Conservation (phyloP, 2,329 filamentous ascomycete species). For the Botrytis hyacinthi region DNA sequence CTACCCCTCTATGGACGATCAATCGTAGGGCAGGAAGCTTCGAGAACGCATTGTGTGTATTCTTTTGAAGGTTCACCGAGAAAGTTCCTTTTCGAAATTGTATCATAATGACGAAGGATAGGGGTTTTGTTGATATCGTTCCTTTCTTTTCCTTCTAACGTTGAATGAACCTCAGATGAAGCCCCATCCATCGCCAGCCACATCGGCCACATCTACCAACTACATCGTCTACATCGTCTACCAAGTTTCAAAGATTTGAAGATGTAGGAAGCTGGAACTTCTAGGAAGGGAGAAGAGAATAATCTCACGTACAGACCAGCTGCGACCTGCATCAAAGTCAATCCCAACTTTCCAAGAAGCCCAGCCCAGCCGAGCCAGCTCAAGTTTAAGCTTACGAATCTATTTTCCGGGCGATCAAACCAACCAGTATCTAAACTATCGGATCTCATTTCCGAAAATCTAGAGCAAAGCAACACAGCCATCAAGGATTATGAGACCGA, state of each 20-base stretch:
- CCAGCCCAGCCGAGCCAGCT: neutral
- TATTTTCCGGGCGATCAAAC: slow-evolving; percentile 15
- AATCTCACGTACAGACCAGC: neutral
- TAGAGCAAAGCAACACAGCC: neutral
- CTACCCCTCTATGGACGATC: slow-evolving; percentile 7
- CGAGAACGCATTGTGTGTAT: neutral
- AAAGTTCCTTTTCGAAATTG: neutral
- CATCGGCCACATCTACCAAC: neutral
- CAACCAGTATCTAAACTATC: neutral
- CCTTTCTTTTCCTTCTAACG: neutral
- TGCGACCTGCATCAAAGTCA: neutral
- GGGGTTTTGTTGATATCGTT: neutral
- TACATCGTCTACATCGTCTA: no score
- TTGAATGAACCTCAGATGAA: neutral
- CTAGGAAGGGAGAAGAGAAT: neutral
- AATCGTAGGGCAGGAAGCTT: slow-evolving; percentile 9
- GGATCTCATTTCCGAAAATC: slow-evolving; percentile 12
- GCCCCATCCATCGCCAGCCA: neutral
- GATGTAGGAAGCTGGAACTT: neutral
- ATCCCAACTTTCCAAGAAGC: neutral
- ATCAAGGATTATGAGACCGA: slow-evolving; percentile 10
- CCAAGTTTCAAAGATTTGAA: neutral
- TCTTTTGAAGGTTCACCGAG: neutral
- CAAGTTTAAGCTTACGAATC: slow-evolving; percentile 10
- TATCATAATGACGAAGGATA: slow-evolving; percentile 9